These are phyloP conservation scores for Globisporangium spiculum DNA, from an alignment of 352 stramenopile genomes.

Conservation along the genomic window DNA sequence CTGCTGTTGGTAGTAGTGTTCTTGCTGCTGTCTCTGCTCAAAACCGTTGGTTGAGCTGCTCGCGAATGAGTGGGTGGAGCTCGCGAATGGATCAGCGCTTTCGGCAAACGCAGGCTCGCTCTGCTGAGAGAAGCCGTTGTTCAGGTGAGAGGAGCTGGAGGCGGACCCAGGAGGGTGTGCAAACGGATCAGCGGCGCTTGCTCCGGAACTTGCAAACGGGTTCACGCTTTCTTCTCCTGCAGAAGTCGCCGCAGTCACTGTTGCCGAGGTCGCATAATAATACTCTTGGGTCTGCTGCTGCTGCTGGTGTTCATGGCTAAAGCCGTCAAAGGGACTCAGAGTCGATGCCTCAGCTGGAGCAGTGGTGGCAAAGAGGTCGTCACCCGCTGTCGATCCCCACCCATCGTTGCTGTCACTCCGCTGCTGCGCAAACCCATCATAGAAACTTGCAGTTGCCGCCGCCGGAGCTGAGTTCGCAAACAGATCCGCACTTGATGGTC, in stretches of 20 bases:
- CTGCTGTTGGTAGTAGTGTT: conserved; percentile 1
- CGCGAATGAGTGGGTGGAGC: background rate
- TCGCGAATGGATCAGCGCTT: background rate
- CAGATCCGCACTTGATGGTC: conserved; percentile 7
- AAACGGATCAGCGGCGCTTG: conserved; percentile 2
- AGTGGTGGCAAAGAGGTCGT: conserved; percentile 12
- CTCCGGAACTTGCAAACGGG: background rate
- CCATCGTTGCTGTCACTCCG: background rate
- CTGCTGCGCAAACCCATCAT: conserved; percentile 8
- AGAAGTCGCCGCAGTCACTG: background rate
- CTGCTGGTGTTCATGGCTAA: background rate
- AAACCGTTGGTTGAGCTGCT: conserved; percentile 3
- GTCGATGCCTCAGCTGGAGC: background rate
- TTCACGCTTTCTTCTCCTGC: background rate
- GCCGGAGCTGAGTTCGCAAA: conserved; percentile 9
- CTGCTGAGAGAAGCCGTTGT: conserved; percentile 8
- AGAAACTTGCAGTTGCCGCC: conserved; percentile 1
- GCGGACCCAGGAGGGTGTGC: background rate
- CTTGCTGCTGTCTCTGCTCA: conserved; percentile 2
- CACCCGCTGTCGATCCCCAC: background rate
- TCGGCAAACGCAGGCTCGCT: background rate
- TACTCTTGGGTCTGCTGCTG: background rate
- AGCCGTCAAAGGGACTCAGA: conserved; percentile 5
- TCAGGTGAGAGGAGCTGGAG: conserved; percentile 1
- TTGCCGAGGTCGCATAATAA: background rate